phyloP scores from a whole-genome alignment of 192 early-diverging fungal species.

The Pilaira anomala region DNA sequence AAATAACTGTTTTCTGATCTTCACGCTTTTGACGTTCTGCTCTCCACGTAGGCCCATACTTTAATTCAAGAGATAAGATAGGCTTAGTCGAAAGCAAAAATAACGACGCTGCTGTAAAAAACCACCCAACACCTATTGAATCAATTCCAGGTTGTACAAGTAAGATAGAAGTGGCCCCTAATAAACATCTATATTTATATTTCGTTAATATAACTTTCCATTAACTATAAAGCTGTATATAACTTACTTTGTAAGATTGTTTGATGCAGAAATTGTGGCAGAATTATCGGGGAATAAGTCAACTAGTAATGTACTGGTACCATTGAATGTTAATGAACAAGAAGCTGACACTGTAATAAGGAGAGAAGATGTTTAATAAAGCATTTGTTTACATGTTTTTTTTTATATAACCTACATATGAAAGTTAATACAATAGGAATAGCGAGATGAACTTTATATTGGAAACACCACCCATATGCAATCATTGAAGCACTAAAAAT shows the following conservation, averaged over 20 bases:
- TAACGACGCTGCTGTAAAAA: not conserved
- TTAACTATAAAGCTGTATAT: not conserved
- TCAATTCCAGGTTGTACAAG: not conserved
- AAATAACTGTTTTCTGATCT: too few species aligned
- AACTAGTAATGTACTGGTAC: slow-evolving; percentile 2
- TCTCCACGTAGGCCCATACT: not conserved
- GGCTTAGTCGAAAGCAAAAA: not conserved
- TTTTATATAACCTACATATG: slow-evolving; percentile 9
- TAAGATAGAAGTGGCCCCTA: not conserved
- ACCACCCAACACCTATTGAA: not conserved
- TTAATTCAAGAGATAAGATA: not conserved
- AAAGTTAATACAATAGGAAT: slow-evolving; percentile 16
- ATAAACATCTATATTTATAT: not conserved
- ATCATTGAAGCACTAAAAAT: slow-evolving; percentile 16
- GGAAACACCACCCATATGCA: slow-evolving; percentile 27
- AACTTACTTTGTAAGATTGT: not conserved
- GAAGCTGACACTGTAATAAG: not conserved
- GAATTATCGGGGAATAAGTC: slow-evolving; percentile 1
- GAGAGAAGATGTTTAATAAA: not conserved
- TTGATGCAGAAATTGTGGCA: slow-evolving; percentile 1
- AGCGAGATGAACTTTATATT: slow-evolving; percentile 14
- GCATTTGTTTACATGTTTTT: not conserved
- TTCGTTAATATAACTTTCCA: not conserved
- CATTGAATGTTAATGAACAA: not conserved
- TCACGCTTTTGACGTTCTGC: not conserved